A percentile compares a stretch with the other conserved stretches of the same genome.
Conservation (phyloP, 2,329 filamentous ascomycete genomes). For the Fusarium brachygibbosum region DNA sequence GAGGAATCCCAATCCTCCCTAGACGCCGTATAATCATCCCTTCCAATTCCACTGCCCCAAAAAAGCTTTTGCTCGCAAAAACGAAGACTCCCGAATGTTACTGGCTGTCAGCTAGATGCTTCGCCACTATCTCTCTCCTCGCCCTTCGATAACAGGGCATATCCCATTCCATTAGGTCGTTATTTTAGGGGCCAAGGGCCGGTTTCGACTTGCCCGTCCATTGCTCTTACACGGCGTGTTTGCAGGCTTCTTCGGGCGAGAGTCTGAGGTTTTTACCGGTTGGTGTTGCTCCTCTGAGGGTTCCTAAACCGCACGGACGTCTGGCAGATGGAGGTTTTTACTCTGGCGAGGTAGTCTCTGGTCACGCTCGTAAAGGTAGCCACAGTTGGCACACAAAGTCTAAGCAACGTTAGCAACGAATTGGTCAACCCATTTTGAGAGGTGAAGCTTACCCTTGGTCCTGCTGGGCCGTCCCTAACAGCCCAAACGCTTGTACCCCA, state of each 20-base stretch:
- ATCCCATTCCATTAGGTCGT: slow-evolving; percentile 12
- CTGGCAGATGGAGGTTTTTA: slow-evolving; percentile 57
- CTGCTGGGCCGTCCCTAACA: slow-evolving; percentile 89
- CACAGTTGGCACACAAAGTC: slow-evolving; percentile 95
- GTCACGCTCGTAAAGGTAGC: slow-evolving; percentile 88
- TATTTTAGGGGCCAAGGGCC: slow-evolving; percentile 2
- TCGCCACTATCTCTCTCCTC: slow-evolving; percentile 11
- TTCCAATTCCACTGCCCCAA: slow-evolving; percentile 43
- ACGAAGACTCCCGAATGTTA: slow-evolving; percentile 42
- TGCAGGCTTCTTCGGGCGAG: slow-evolving; percentile 8
- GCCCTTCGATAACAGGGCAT: slow-evolving; percentile 22
- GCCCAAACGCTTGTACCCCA: slow-evolving; percentile 95
- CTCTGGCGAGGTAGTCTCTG: slow-evolving; percentile 76
- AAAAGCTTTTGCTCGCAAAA: slow-evolving; percentile 49
- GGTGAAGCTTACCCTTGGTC: slow-evolving; percentile 76
- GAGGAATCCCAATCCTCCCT: slow-evolving; percentile 46
- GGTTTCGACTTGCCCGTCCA: slow-evolving; percentile 8
- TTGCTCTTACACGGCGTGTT: slow-evolving; percentile 27
- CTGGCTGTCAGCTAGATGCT: slow-evolving; percentile 26
- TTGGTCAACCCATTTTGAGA: background rate
- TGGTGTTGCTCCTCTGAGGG: slow-evolving; percentile 37
- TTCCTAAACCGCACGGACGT: slow-evolving; percentile 52
- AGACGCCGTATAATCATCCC: slow-evolving; percentile 48
- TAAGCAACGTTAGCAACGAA: slow-evolving; percentile 53
- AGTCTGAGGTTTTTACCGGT: slow-evolving; percentile 29